Base-by-base conservation (phyloP, 2,329 filamentous ascomycete genomes). In the Scedosporium dehoogii region DNA sequence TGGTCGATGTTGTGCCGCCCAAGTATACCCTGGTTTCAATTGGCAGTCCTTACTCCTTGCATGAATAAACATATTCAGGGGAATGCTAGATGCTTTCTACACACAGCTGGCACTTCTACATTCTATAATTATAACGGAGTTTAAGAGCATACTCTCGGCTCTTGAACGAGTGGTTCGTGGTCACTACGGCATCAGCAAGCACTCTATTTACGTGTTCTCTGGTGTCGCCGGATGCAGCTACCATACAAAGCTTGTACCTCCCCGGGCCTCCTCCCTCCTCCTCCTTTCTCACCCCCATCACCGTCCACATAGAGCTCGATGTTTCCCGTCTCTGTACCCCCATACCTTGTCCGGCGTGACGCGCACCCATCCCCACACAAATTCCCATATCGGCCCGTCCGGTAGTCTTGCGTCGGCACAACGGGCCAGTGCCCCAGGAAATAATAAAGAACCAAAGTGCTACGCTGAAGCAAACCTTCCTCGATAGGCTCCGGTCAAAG, bases 331-430 rank as follows among this genome's bases (percentile, higher is more conserved):
- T 48, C 14, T 55, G 23, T 25, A 29, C 18, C 51, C 6, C 51
- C 12, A 18, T 55, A 14, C 29, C 9, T 33, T 7, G 29, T 33
- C 2, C 23, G 21, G 51, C 51, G 51, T 55, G 21, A 55, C 48
- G 21, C 48, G 48, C 51, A 27, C 51, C 51, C 51, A 55, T 55
- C 51, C 51, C 51, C 51, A 55, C 51, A 55, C 51, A 55, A 63
- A n/a, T 41, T 29, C 18, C 60, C 64, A 46, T 41, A 61, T 61
- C 59, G 46, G 59, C 46, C 59, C 59, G 59, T 61, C 48, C 48
- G 29, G 48, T 53, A 56, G 46, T 55, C 59, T 16, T 41, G 46
- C 29, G 23, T 55, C 59, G 46, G 59, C 27, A 29, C 25, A 21
- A 25, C 59, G 59, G 59, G 23, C 59, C 46, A 51, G 44, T 42